Evolutionary conservation across 768 basidiomycete species (phyloP), one percentile per base, ranked within the genome.

Genomic region (Pleurotus tuber-regium): DNA sequence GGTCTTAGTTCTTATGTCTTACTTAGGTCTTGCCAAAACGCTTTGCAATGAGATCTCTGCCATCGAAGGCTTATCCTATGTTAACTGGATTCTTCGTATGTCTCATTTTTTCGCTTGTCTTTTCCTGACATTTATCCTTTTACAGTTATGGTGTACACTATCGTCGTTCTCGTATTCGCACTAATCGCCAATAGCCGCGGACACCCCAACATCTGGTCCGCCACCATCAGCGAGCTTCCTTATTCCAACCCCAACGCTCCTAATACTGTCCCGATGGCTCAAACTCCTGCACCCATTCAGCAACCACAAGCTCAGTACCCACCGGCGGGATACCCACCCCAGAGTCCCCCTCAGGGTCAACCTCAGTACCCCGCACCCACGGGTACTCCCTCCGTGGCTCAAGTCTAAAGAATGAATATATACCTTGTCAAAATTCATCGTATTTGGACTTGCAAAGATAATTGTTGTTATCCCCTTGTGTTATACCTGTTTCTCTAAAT

Each of bases 1-100:
- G n/a, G n/a, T n/a, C n/a, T n/a, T n/a, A n/a, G n/a, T n/a, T n/a
- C n/a, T n/a, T n/a, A n/a, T 19, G 21, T n/a, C 35, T 2, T 38
- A 16, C 11, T 38, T 19, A 16, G 35, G 35, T 19, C n/a, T 19
- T n/a, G n/a, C n/a, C n/a, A n/a, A n/a, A 10, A 38, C 14, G 11
- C n/a, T 38, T 35, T 60, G 59, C 31, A 29, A 35, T 11, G 51
- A 60, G 40, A 54, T 56, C 19, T 16, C 21, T 18, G 53, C 43
- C 4, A 58, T 60, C 23, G 46, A 59, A 43, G 59, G 52, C 23
- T 2, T 47, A 2, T 56, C 59, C 4, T 58, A 58, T 28, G 39
- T 52, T 19, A 49, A 19, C 16, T 60, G 57, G 57, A 50, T 58
- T 10, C 2, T 41, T 4, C 51, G 57, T 58, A 23, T 51, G 57